A percentile compares a stretch with the other conserved stretches of the same genome.
Evolutionary conservation across 1,284 basidiomycete genomes (phyloP).

Genomic region (Ceratobasidium papillatum): DNA sequence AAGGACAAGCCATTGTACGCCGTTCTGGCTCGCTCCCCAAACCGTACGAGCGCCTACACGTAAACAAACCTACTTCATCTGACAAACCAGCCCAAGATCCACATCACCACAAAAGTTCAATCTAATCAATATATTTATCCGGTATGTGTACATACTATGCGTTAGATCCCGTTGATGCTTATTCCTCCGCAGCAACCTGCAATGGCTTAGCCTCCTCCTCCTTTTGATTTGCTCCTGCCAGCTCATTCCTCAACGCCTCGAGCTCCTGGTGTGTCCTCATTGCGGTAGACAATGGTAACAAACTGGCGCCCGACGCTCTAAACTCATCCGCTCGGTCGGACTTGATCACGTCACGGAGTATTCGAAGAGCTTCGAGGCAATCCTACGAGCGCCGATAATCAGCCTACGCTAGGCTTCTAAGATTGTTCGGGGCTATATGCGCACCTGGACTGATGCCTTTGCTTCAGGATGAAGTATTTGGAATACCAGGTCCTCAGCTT

Average conservation of each 20-base stretch:
- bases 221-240: conserved; percentile 15
- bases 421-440: conserved; percentile 42
- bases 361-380: conserved; percentile 39
- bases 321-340: conserved; percentile 47
- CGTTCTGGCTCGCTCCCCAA: not conserved
- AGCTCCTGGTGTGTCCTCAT: conserved; percentile 51
- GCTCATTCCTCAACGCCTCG: conserved; percentile 45
- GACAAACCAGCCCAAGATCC: not conserved
- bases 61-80: not conserved
- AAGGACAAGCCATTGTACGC: not conserved
- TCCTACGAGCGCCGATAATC: not conserved
- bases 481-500: conserved; percentile 70
- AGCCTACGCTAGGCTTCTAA: conserved; percentile 38
- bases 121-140: conserved; percentile 20
- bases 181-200: conserved; percentile 2
- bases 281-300: conserved; percentile 53
- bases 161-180: not conserved
- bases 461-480: conserved; percentile 59
- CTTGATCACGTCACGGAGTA: conserved; percentile 27
- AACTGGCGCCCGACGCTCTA: conserved; percentile 46
- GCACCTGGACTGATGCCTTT: conserved; percentile 62
- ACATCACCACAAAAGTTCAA: not conserved
- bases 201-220: conserved; percentile 34
- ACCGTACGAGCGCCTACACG: not conserved
- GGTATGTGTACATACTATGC: conserved; percentile 1